Base-by-base conservation (phyloP, 331 rosid species). In the Prunus yedoensis region DNA sequence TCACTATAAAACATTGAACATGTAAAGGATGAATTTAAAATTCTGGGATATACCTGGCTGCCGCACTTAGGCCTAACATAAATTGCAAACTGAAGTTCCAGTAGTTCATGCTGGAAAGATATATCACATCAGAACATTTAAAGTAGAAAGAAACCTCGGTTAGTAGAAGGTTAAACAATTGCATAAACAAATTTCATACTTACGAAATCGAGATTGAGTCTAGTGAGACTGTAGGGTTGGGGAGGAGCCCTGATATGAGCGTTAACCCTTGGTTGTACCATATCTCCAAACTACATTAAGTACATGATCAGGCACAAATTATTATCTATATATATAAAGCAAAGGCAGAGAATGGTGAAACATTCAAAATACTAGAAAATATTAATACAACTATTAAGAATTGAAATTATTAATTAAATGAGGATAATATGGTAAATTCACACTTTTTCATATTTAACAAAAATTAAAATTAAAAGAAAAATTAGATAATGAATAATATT, bases 241-340 rank as follows among this genome's bases (percentile, higher is more conserved):
- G 0, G 13, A 92, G 93, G 18, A 88, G 74, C 56, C 97, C 97
- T 77, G 93, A 89, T 83, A 92, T 84, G 52, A 88, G 90, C 54
- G 88, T 93, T 23, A 92, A 84, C 64, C 97, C 96, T 32, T 89
- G 97, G 79, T 32, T 86, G 79, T 90, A 92, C 91, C 97, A 92
- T 83, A 90, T 85, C 88, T 92, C 96, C 90, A 92, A 87, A 79
- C 95, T 86, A 54, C 79, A 80, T 49, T 28, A 57, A 68, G n/a
- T 59, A 45, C 66, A 56, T 38, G 43, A 38, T 38, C 9, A 38
- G 0, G 2, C 0, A 0, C 8, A 35, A 38, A 38, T 38, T 38
- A 38, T 38, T 38, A 35, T 27, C n/a, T n/a, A n/a, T n/a, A n/a
- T n/a, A n/a, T n/a, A n/a, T n/a, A n/a, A n/a, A n/a, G n/a, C n/a